Conservation (phyloP, 495 filamentous ascomycete species). For the Parachaetomium inaequale region DNA sequence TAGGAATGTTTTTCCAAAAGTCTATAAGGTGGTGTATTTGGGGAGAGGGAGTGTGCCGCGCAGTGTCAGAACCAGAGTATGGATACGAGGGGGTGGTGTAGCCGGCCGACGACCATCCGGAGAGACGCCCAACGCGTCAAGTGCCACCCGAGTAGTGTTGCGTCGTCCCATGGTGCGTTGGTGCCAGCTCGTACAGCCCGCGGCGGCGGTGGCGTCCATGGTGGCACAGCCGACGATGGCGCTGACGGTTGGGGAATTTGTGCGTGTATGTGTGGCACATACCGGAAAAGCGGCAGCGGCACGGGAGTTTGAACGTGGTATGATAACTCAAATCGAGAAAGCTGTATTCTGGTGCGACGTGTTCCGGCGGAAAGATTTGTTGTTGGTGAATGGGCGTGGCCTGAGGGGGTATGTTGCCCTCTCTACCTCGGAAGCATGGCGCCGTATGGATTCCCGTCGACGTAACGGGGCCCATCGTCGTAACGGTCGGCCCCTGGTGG, state of each 20-base stretch:
- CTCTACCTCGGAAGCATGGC: conserved; percentile 40
- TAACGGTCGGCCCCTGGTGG: conserved; percentile 34
- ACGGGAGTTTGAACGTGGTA: background rate
- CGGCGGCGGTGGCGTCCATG: background rate
- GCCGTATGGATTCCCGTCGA: conserved; percentile 52
- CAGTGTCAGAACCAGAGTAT: conserved; percentile 23
- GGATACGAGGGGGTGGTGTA: conserved; percentile 5
- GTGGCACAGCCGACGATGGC: conserved; percentile 3
- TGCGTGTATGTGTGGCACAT: conserved; percentile 10
- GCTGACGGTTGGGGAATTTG: background rate
- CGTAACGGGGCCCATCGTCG: conserved; percentile 45
- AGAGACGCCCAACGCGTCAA: background rate
- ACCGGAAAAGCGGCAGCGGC: background rate
- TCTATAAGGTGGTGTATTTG: conserved; percentile 1
- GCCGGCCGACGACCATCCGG: background rate
- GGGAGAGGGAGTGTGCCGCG: background rate
- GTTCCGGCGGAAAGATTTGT: background rate
- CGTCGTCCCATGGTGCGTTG: background rate
- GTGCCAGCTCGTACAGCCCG: background rate
- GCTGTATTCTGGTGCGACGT: conserved; percentile 15
- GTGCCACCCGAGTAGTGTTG: background rate
- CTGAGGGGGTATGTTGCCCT: conserved; percentile 2
- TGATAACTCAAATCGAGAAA: background rate
- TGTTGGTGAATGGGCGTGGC: background rate
- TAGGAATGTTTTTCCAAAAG: conserved; percentile 7